These are phyloP conservation scores for Pythium utonaiense DNA, from an alignment of 352 stramenopile genomes.

Conservation along the genomic window DNA sequence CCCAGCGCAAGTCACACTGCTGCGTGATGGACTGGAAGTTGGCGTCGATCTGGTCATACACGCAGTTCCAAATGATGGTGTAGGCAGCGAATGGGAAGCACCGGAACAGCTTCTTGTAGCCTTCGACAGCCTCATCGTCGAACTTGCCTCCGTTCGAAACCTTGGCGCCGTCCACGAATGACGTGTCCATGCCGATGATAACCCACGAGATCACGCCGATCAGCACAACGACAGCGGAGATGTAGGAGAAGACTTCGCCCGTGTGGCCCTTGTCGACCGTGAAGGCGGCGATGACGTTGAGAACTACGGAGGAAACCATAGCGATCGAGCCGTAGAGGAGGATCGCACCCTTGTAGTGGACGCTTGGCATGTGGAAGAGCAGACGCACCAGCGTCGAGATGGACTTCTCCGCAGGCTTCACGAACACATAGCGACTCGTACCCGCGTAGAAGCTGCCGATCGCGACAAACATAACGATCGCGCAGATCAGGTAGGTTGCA, in stretches of 20 bases:
- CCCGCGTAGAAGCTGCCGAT: conserved; percentile 38
- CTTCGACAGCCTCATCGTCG: conserved; percentile 39
- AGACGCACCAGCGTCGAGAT: conserved; percentile 47
- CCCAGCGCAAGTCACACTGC: conserved; percentile 57
- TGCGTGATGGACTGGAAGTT: conserved; percentile 73
- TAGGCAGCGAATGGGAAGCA: conserved; percentile 53
- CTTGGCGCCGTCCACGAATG: conserved; percentile 44
- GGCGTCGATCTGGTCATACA: conserved; percentile 60
- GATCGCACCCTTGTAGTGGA: conserved; percentile 30
- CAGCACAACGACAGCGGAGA: conserved; percentile 30
- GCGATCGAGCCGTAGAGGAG: conserved; percentile 36
- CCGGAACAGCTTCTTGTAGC: conserved; percentile 54
- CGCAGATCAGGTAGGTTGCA: conserved; percentile 58
- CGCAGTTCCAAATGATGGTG: conserved; percentile 58
- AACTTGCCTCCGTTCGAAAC: conserved; percentile 34
- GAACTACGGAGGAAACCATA: conserved; percentile 37
- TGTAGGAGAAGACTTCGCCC: conserved; percentile 46
- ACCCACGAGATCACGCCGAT: conserved; percentile 48
- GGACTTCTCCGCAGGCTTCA: conserved; percentile 32
- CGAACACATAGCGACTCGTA: conserved; percentile 47
- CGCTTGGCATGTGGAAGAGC: conserved; percentile 23
- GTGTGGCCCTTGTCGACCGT: conserved; percentile 34
- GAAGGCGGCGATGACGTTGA: conserved; percentile 59
- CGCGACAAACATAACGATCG: conserved; percentile 38
- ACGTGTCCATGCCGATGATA: conserved; percentile 37